Evolutionary conservation across 2,329 filamentous ascomycete genomes (phyloP).

Genomic region (Coniosporium tulheliwenetii): DNA sequence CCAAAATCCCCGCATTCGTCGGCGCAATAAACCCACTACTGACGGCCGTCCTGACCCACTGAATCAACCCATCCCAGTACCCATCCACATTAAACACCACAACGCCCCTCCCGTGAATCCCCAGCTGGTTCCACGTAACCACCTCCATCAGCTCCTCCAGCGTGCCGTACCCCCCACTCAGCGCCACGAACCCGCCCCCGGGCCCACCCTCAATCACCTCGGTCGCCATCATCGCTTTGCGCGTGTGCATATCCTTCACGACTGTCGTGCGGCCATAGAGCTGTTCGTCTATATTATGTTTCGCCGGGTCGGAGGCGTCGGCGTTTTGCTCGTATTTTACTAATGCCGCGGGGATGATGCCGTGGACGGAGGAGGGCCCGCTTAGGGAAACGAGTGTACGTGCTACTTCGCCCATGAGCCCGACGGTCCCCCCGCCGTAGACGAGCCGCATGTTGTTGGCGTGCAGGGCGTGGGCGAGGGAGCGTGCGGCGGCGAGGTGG

Average conservation of each 20-base stretch:
- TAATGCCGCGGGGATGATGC: conserved; percentile 80
- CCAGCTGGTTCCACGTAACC: conserved; percentile 89
- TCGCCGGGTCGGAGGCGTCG: conserved; percentile 28
- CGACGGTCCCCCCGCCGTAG: conserved; percentile 88
- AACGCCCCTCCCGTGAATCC: conserved; percentile 70
- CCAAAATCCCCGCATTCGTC: conserved; percentile 60
- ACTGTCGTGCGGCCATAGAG: conserved; percentile 74
- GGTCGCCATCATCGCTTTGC: conserved; percentile 85
- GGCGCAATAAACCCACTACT: conserved; percentile 59
- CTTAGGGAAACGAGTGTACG: conserved; percentile 70
- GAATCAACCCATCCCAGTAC: conserved; percentile 77
- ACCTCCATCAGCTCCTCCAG: conserved; percentile 91
- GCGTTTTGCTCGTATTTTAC: conserved; percentile 58
- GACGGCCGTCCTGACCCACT: conserved; percentile 67
- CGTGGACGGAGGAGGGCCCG: conserved; percentile 71
- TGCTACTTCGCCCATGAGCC: conserved; percentile 89
- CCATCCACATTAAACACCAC: conserved; percentile 76
- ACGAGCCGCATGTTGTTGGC: conserved; percentile 67
- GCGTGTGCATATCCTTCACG: conserved; percentile 89
- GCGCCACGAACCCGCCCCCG: conserved; percentile 76
- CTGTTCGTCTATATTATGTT: conserved; percentile 39
- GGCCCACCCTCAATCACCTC: conserved; percentile 70
- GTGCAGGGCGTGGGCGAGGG: conserved; percentile 60
- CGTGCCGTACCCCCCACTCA: conserved; percentile 84
- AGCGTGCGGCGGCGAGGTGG: conserved; percentile 64